These are phyloP conservation scores for Rhexocercosporidium sp. DNA, from an alignment of 2,329 filamentous ascomycete species.

Conservation along the genomic window DNA sequence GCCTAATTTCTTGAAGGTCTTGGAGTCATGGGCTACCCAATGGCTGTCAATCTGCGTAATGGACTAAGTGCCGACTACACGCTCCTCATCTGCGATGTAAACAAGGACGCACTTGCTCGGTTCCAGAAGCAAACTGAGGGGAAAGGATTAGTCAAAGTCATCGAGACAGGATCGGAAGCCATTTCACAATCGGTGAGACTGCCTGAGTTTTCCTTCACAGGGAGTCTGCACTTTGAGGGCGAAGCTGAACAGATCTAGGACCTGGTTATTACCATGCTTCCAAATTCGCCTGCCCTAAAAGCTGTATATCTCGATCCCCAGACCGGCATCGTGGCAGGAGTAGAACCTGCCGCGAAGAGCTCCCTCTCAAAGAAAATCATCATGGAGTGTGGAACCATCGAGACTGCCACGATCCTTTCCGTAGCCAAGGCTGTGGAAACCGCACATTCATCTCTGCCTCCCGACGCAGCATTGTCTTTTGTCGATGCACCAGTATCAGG, in stretches of 20 bases:
- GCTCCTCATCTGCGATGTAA: conserved; percentile 67
- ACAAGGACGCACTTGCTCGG: conserved; percentile 56
- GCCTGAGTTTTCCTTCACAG: too few relatives aligned
- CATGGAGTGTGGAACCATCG: conserved; percentile 76
- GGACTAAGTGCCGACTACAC: conserved; percentile 65
- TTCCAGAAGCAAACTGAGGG: conserved; percentile 59
- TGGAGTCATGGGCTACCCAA: conserved; percentile 59
- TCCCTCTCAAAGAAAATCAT: conserved; percentile 54
- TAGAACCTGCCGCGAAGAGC: conserved; percentile 33
- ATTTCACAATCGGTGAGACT: conserved; percentile 50
- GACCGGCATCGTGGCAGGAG: conserved; percentile 56
- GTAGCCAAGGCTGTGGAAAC: conserved; percentile 20
- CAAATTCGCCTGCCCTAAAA: conserved; percentile 69
- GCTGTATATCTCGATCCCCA: conserved; percentile 57
- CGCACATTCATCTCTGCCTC: not conserved
- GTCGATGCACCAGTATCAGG: conserved; percentile 47
- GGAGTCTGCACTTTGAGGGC: too few relatives aligned
- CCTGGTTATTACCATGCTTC: conserved; percentile 70
- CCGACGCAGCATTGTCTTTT: conserved; percentile 35
- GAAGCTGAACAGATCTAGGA: conserved; percentile 50
- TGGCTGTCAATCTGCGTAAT: conserved; percentile 70
- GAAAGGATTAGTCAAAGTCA: conserved; percentile 54
- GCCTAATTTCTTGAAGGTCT: conserved; percentile 51
- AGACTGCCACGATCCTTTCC: conserved; percentile 60
- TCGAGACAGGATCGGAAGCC: conserved; percentile 60